Percentiles rank a stretch among this genome's conserved stretches.
These are phyloP conservation scores for Tetradesmus obliquus DNA, from an alignment of 139 green algal species.

Conservation along the genomic window DNA sequence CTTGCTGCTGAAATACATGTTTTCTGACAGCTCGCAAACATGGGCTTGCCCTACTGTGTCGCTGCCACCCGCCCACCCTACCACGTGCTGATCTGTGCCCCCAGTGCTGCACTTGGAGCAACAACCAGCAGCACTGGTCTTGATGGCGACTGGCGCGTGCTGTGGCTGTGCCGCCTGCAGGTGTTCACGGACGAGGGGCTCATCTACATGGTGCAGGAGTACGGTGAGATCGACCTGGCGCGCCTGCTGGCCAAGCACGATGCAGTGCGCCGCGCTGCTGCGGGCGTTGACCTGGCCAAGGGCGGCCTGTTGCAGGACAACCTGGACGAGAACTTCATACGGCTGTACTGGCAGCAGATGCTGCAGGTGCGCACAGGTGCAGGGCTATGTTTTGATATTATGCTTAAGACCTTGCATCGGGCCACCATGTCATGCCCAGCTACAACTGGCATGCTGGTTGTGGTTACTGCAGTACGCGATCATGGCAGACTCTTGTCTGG, in stretches of 20 bases:
- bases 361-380: constrained; percentile 69
- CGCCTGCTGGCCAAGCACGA: constrained; percentile 83
- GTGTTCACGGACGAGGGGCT: constrained; percentile 76
- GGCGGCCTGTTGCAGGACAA: constrained; percentile 41
- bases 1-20: not conserved
- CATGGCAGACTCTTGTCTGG: not conserved
- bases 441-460: not conserved
- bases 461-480: not conserved
- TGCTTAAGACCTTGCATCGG: not conserved
- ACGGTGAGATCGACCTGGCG: constrained; percentile 97
- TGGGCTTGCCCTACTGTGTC: too few relatives aligned
- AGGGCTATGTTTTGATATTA: not conserved
- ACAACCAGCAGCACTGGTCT: too few relatives aligned
- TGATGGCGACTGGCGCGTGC: not conserved
- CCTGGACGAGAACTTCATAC: constrained; percentile 95
- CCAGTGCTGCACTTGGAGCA: too few relatives aligned
- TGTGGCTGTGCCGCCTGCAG: constrained; percentile 49
- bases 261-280: constrained; percentile 38
- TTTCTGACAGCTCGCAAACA: too few relatives aligned
- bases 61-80: too few relatives aligned
- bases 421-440: not conserved
- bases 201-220: constrained; percentile 98
- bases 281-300: constrained; percentile 35
- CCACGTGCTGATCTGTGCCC: too few relatives aligned
- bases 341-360: constrained; percentile 99